Base-by-base conservation (phyloP, 305 asterid genomes). In the Lippia alba region DNA sequence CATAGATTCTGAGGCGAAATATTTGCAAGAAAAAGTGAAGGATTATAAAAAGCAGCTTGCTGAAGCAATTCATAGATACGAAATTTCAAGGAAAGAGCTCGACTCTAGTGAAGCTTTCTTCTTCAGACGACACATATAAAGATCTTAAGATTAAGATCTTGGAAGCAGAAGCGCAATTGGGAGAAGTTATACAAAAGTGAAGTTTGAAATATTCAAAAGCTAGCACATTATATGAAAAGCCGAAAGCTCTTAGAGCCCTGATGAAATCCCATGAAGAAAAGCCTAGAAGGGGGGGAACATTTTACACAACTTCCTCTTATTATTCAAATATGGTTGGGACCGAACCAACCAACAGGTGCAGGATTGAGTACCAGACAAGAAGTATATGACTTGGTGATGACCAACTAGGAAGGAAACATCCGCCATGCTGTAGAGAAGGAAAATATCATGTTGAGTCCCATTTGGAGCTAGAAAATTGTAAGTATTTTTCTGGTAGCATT, bases 1-100 rank as follows among this genome's bases (percentile, higher is more conserved):
- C 62, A 85, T 82, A 81, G 93, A 87, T 71, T 78, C 82, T 8
- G 89, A 87, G 81, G 83, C 82, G 2, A 85, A 86, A 50, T 73
- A 81, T 30, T 63, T 94, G 82, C 76, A 78, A 9, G 91, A 86
- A 68, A 91, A 86, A 80, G 84, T 82, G 50, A 79, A 70, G 71
- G 67, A 61, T 72, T 83, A 84, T 56, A 75, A 81, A 39, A 78
- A 75, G 69, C 83, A 84, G 74, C 75, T 87, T 75, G 84, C 79
- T 20, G 87, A 84, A 80, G 77, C 86, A 51, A 67, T 60, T 61
- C 85, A 73, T 58, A 81, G 74, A 17, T 77, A 60, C 51, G 85
- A 81, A 59, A 64, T 81, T 24, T 63, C 82, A 12, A 87, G 71
- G 56, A 84, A 82, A 75, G 87, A 88, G 56, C 74, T 85, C 68